A percentile compares a stretch with the other conserved stretches of the same genome.
Evolutionary conservation across 208 protist species (phyloP).

Genomic region (Herpetomonas tarakana): DNA sequence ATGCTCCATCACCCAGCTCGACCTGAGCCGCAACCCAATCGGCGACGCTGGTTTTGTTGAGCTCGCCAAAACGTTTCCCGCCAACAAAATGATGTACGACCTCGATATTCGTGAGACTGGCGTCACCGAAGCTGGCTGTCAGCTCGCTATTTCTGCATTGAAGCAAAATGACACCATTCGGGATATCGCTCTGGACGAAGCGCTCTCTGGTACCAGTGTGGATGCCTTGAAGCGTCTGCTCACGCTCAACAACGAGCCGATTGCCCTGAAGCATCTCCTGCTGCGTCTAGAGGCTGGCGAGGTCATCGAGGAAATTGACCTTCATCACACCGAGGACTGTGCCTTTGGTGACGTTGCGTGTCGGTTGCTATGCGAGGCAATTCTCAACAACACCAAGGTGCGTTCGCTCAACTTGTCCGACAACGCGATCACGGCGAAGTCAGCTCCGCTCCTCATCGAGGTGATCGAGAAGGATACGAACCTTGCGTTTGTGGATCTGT

Average conservation of each 20-base stretch:
- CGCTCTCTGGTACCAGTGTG: constrained; percentile 49
- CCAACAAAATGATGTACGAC: constrained; percentile 38
- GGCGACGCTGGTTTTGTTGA: constrained; percentile 47
- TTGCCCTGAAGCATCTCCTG: constrained; percentile 54
- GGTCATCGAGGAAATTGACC: constrained; percentile 37
- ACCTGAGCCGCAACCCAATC: constrained; percentile 60
- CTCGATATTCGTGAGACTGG: constrained; percentile 48
- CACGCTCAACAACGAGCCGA: constrained; percentile 63
- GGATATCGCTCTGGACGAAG: constrained; percentile 36
- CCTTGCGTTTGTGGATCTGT: constrained; percentile 57
- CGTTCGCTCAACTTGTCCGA: constrained; percentile 46
- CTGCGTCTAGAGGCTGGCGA: constrained; percentile 49
- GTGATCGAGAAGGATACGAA: constrained; percentile 44
- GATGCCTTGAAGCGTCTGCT: constrained; percentile 45
- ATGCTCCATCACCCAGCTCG: constrained; percentile 41
- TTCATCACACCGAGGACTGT: constrained; percentile 32
- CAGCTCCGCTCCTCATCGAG: constrained; percentile 54
- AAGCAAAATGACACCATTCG: constrained; percentile 51
- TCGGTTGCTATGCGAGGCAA: constrained; percentile 43
- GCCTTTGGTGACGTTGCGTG: constrained; percentile 57
- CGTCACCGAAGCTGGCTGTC: constrained; percentile 45
- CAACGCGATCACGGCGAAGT: constrained; percentile 64
- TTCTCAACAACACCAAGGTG: constrained; percentile 47
- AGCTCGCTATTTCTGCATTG: constrained; percentile 28
- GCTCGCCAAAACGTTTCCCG: constrained; percentile 50